Percentiles rank a stretch among this genome's conserved stretches.
Evolutionary conservation across 805 yeast species (phyloP).

Genomic region (Tetrapisispora pingtungensis): DNA sequence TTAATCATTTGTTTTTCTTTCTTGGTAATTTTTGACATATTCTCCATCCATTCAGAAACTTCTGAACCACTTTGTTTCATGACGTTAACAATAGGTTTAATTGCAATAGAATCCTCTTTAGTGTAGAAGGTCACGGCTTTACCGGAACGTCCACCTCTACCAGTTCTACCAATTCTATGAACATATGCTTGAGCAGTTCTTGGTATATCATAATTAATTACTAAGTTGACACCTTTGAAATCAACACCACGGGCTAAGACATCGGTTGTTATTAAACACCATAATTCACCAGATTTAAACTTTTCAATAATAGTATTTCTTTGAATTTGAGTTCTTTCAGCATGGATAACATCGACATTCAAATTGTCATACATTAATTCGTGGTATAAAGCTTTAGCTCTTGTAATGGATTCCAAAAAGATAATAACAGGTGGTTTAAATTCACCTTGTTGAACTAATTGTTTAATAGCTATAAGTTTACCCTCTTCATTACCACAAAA

Average conservation of each 20-base stretch:
- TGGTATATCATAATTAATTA: slow-evolving; percentile 94
- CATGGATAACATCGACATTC: slow-evolving; percentile 92
- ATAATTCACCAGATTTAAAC: slow-evolving; percentile 81
- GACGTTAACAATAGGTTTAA: slow-evolving; percentile 82
- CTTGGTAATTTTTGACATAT: slow-evolving; percentile 52
- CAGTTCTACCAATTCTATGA: slow-evolving; percentile 97
- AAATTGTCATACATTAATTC: slow-evolving; percentile 85
- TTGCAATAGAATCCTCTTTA: slow-evolving; percentile 67
- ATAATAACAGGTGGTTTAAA: slow-evolving; percentile 89
- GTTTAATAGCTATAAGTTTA: slow-evolving; percentile 84
- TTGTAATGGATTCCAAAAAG: slow-evolving; percentile 79
- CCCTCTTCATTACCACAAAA: slow-evolving; percentile 94
- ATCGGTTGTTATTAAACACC: slow-evolving; percentile 96
- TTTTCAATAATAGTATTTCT: slow-evolving; percentile 75
- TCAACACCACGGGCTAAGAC: slow-evolving; percentile 95
- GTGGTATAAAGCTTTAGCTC: slow-evolving; percentile 93
- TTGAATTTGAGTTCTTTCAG: slow-evolving; percentile 84
- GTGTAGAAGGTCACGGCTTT: slow-evolving; percentile 88
- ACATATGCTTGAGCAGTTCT: slow-evolving; percentile 88
- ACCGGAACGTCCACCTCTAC: slow-evolving; percentile 86
- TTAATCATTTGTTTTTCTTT: slow-evolving; percentile 54
- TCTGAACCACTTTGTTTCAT: slow-evolving; percentile 86
- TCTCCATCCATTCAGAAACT: slow-evolving; percentile 74
- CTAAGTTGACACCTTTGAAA: slow-evolving; percentile 89
- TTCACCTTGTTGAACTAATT: slow-evolving; percentile 72